phyloP scores from a whole-genome alignment of 129 eudicot species.

The Rutidosis leptorrhynchoides region DNA sequence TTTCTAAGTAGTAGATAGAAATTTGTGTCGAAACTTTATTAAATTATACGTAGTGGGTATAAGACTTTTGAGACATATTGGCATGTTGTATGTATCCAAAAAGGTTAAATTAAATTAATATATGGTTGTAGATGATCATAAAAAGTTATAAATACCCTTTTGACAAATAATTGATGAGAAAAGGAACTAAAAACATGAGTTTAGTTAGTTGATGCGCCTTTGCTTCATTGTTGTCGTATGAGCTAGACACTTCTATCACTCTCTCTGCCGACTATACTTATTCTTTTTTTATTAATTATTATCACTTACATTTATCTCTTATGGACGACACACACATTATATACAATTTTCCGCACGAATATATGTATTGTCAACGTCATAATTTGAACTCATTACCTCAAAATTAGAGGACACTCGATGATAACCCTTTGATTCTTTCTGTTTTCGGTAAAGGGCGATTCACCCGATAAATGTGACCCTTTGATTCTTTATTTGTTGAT shows the following conservation, averaged over 20 bases:
- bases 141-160: conserved; percentile 25
- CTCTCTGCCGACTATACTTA: conserved; percentile 32
- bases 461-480: no score
- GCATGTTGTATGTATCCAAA: conserved; percentile 16
- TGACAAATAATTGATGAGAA: conserved; percentile 19
- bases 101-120: conserved; percentile 14
- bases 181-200: background rate
- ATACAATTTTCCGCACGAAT: no score
- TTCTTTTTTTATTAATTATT: background rate
- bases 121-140: conserved; percentile 13
- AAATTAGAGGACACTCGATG: no score
- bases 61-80: conserved; percentile 18
- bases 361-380: no score
- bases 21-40: background rate
- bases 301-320: no score
- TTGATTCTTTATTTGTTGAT: no score
- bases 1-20: background rate
- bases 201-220: background rate
- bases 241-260: conserved; percentile 32
- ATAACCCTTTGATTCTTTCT: no score
- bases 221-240: conserved; percentile 17
- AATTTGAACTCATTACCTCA: no score
- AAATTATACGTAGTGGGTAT: background rate
- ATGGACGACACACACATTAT: no score
- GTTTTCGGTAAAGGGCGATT: no score